Evolutionary conservation across 2,329 filamentous ascomycete genomes (phyloP).

Genomic region (Coniochaeta sp.): DNA sequence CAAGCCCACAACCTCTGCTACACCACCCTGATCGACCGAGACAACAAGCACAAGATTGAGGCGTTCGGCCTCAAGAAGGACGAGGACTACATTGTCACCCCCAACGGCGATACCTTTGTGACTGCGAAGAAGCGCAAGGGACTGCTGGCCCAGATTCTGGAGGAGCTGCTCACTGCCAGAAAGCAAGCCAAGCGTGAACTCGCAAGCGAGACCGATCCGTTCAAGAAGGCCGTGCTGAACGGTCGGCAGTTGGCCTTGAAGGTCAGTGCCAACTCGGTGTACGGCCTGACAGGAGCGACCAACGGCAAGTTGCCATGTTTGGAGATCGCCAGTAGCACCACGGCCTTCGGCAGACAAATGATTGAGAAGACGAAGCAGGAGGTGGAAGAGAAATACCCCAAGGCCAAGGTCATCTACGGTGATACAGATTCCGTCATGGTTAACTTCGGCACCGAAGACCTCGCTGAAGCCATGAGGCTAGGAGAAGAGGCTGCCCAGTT

Average conservation of each 20-base stretch:
- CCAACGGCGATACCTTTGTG: slow-evolving; percentile 88
- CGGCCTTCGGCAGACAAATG: slow-evolving; percentile 96
- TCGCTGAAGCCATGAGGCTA: slow-evolving; percentile 85
- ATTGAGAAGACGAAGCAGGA: slow-evolving; percentile 98
- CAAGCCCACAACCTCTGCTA: slow-evolving; percentile 98
- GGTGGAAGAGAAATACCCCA: slow-evolving; percentile 81
- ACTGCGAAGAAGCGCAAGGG: slow-evolving; percentile 87
- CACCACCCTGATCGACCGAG: slow-evolving; percentile 81
- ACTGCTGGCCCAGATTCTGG: slow-evolving; percentile 87
- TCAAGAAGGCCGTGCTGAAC: slow-evolving; percentile 96
- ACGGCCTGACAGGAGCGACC: slow-evolving; percentile 92
- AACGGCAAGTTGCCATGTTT: slow-evolving; percentile 94
- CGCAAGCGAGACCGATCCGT: slow-evolving; percentile 81
- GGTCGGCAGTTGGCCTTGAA: slow-evolving; percentile 95
- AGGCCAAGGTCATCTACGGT: slow-evolving; percentile 96
- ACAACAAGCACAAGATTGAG: slow-evolving; percentile 68
- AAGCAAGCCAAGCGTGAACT: slow-evolving; percentile 92
- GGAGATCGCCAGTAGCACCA: slow-evolving; percentile 92
- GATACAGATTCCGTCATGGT: slow-evolving; percentile 99
- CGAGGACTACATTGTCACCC: slow-evolving; percentile 93
- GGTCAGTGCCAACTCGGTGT: slow-evolving; percentile 95
- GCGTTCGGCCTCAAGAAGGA: slow-evolving; percentile 74
- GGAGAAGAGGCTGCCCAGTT: slow-evolving; percentile 87
- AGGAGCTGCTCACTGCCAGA: slow-evolving; percentile 84
- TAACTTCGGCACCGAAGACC: slow-evolving; percentile 86